Conservation (phyloP, 2,329 filamentous ascomycete genomes). For the Exophiala alcalophila region DNA sequence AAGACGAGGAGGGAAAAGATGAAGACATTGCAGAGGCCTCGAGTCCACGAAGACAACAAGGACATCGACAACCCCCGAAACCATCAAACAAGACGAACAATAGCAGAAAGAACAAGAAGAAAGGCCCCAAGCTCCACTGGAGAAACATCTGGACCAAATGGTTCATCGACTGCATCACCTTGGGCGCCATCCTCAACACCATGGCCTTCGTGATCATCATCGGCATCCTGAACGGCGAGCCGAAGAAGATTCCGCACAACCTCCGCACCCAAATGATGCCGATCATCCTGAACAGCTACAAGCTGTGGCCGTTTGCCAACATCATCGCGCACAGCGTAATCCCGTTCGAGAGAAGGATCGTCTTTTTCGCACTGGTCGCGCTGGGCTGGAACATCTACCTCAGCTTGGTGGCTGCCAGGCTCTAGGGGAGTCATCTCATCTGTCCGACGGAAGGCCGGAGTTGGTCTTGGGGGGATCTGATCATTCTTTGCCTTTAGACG, state of each 20-base stretch:
- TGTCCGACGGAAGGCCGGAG: too few species aligned
- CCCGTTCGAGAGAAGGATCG: constrained; percentile 35
- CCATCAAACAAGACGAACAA: background rate
- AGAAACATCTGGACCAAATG: constrained; percentile 47
- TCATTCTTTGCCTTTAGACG: too few species aligned
- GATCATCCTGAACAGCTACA: constrained; percentile 37
- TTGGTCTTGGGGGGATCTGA: too few species aligned
- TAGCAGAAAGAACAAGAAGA: background rate
- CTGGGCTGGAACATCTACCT: constrained; percentile 40
- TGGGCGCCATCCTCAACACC: constrained; percentile 57
- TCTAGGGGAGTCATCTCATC: constrained; percentile 5
- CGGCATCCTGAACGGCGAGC: constrained; percentile 45
- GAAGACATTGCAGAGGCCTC: background rate
- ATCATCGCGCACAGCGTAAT: constrained; percentile 38
- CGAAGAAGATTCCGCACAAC: constrained; percentile 34
- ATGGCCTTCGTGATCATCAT: constrained; percentile 55
- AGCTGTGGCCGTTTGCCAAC: constrained; percentile 42
- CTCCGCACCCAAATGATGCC: constrained; percentile 31
- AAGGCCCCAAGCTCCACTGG: constrained; percentile 27
- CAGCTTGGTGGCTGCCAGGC: constrained; percentile 8
- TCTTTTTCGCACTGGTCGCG: constrained; percentile 38
- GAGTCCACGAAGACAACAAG: background rate
- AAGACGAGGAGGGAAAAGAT: constrained; percentile 15
- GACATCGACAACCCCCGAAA: background rate
- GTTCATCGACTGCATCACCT: constrained; percentile 54